Evolutionary conservation across 805 yeast genomes (phyloP).

Genomic region (Peterozyma xylosa): DNA sequence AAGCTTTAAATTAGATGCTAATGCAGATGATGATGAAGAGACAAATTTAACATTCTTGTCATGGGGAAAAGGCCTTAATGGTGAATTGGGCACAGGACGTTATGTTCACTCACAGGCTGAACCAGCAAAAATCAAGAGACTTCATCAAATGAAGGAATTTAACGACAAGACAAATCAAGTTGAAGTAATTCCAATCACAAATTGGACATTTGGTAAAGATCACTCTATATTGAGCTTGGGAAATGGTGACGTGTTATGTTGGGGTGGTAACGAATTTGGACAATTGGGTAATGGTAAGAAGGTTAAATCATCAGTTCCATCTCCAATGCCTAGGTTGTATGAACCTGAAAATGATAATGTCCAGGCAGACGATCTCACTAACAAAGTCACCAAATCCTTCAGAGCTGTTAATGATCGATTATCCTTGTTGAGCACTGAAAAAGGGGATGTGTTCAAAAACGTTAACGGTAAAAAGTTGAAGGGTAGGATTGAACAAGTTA

Average conservation of each 20-base stretch:
- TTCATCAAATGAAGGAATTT: slow-evolving; percentile 43
- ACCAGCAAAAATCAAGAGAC: slow-evolving; percentile 51
- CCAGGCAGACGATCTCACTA: slow-evolving; percentile 15
- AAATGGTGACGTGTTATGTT: slow-evolving; percentile 59
- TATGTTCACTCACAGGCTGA: slow-evolving; percentile 65
- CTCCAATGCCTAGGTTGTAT: slow-evolving; percentile 43
- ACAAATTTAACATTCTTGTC: slow-evolving; percentile 36
- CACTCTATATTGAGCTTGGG: slow-evolving; percentile 56
- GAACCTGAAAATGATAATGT: slow-evolving; percentile 34
- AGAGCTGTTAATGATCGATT: slow-evolving; percentile 36
- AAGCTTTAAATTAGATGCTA: slow-evolving; percentile 9
- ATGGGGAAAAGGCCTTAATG: slow-evolving; percentile 81
- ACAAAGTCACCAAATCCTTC: slow-evolving; percentile 22
- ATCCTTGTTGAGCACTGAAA: slow-evolving; percentile 24
- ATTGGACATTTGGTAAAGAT: slow-evolving; percentile 55
- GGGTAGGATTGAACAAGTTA: slow-evolving; percentile 38
- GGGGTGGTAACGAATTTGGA: slow-evolving; percentile 83
- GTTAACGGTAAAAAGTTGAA: slow-evolving; percentile 17
- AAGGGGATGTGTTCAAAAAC: slow-evolving; percentile 12
- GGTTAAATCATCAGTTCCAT: slow-evolving; percentile 49
- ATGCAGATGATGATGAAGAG: slow-evolving; percentile 6
- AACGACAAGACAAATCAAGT: slow-evolving; percentile 36
- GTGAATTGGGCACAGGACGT: slow-evolving; percentile 78
- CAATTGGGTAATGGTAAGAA: slow-evolving; percentile 82
- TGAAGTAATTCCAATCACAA: slow-evolving; percentile 38